These are phyloP conservation scores for Talaromyces rugulosus DNA, from an alignment of 2,329 filamentous ascomycete species.

Conservation along the genomic window DNA sequence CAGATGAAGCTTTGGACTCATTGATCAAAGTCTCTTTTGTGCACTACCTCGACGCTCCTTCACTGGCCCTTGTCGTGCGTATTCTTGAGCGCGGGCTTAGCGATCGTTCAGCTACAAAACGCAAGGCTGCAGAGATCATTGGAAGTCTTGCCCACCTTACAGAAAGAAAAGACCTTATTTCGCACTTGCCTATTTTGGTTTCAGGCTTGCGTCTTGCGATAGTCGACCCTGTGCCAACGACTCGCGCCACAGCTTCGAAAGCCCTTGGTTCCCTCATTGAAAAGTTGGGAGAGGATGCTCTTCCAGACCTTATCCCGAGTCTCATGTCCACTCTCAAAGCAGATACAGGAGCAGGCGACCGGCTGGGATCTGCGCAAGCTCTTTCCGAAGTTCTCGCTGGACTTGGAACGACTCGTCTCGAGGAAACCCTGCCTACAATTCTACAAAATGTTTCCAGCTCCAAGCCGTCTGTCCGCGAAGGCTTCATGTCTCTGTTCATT, in stretches of 20 bases:
- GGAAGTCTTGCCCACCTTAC: constrained; percentile 95
- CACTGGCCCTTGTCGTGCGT: constrained; percentile 86
- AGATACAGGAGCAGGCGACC: constrained; percentile 91
- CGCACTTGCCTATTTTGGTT: constrained; percentile 87
- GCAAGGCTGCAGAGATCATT: constrained; percentile 95
- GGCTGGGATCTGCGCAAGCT: constrained; percentile 92
- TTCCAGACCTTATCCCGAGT: constrained; percentile 94
- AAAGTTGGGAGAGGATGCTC: constrained; percentile 92
- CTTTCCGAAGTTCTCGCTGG: constrained; percentile 94
- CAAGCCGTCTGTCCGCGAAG: constrained; percentile 87
- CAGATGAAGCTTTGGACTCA: constrained; percentile 86
- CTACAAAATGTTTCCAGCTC: constrained; percentile 91
- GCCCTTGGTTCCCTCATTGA: constrained; percentile 95
- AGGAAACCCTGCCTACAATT: constrained; percentile 94
- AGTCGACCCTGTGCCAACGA: constrained; percentile 94
- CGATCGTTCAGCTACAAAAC: constrained; percentile 90
- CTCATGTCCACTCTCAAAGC: constrained; percentile 98
- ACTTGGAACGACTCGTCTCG: constrained; percentile 82
- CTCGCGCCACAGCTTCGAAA: constrained; percentile 91
- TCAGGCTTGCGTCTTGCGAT: constrained; percentile 83
- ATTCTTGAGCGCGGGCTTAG: constrained; percentile 89
- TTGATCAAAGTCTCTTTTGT: constrained; percentile 98
- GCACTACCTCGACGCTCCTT: constrained; percentile 96
- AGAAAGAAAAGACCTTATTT: constrained; percentile 87
- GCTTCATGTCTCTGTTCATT: constrained; percentile 99